Evolutionary conservation across 768 basidiomycete genomes (phyloP).

Genomic region (Omphalotus guepiniiformis): DNA sequence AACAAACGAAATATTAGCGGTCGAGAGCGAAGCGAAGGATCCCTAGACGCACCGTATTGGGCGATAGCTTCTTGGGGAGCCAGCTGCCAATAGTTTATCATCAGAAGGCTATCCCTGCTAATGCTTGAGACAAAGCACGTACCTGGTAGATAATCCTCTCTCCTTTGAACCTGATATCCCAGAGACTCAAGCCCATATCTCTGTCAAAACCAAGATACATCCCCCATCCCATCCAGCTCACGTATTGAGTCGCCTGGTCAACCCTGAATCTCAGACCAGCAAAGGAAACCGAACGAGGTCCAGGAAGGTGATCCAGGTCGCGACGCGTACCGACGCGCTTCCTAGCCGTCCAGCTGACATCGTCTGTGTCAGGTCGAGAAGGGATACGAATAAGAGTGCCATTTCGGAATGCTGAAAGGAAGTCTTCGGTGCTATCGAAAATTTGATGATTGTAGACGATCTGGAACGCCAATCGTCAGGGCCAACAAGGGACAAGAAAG

Average conservation of each 20-base stretch:
- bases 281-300: conserved; percentile 60
- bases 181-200: conserved; percentile 62
- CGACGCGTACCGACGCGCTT: conserved; percentile 33
- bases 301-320: conserved; percentile 62
- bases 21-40: neutral
- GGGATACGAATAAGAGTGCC: conserved; percentile 45
- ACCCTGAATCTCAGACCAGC: conserved; percentile 56
- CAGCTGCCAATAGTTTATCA: conserved; percentile 28
- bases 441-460: conserved; percentile 59
- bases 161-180: conserved; percentile 53
- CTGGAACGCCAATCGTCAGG: conserved; percentile 18
- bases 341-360: conserved; percentile 44
- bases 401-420: conserved; percentile 49
- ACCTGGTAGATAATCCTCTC: conserved; percentile 64
- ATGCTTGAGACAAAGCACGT: neutral
- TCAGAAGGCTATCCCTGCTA: neutral
- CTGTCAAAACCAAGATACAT: conserved; percentile 59
- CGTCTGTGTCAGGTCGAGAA: conserved; percentile 23
- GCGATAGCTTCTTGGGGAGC: conserved; percentile 61
- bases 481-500: neutral
- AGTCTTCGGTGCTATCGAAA: conserved; percentile 43
- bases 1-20: neutral
- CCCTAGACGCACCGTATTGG: conserved; percentile 40
- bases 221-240: conserved; percentile 70
- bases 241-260: conserved; percentile 44